phyloP scores from a whole-genome alignment of 371 early-diverging fungal species.

The Conidiobolus incongruus region DNA sequence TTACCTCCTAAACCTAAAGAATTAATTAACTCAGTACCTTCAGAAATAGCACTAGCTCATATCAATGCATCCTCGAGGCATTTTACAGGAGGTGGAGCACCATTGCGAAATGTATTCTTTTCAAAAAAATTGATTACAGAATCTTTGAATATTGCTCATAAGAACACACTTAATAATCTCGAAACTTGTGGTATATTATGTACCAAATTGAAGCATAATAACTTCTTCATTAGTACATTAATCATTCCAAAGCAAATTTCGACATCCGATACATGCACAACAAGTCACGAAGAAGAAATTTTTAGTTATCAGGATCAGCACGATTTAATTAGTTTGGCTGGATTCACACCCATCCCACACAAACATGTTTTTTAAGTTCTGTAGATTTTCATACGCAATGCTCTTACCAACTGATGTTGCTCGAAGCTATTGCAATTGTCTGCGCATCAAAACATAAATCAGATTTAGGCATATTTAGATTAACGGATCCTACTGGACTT shows the following conservation, averaged over 20 bases:
- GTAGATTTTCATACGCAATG: slow-evolving; percentile 85
- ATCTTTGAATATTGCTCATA: slow-evolving; percentile 48
- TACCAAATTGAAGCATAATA: slow-evolving; percentile 46
- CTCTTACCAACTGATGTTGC: slow-evolving; percentile 77
- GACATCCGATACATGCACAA: slow-evolving; percentile 71
- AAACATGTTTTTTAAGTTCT: slow-evolving; percentile 80
- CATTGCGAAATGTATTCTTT: slow-evolving; percentile 36
- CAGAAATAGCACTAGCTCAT: too few relatives aligned
- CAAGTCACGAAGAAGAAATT: slow-evolving; percentile 69
- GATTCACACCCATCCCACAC: slow-evolving; percentile 88
- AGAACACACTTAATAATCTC: slow-evolving; percentile 52
- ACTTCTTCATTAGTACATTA: slow-evolving; percentile 45
- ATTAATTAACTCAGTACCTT: too few relatives aligned
- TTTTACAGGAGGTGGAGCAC: slow-evolving; percentile 35
- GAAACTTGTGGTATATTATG: slow-evolving; percentile 83
- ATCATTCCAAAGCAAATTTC: slow-evolving; percentile 77
- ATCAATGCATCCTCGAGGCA: too few relatives aligned
- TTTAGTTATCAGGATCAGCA: slow-evolving; percentile 46
- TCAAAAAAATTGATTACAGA: slow-evolving; percentile 29
- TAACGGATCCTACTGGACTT: slow-evolving; percentile 78
- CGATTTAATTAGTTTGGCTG: slow-evolving; percentile 69
- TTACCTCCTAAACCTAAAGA: too few relatives aligned
- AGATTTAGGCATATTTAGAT: slow-evolving; percentile 42
- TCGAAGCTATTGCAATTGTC: slow-evolving; percentile 87
- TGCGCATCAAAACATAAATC: slow-evolving; percentile 54